Conservation (phyloP, 2,329 filamentous ascomycete genomes). For the Monilinia fructigena region DNA sequence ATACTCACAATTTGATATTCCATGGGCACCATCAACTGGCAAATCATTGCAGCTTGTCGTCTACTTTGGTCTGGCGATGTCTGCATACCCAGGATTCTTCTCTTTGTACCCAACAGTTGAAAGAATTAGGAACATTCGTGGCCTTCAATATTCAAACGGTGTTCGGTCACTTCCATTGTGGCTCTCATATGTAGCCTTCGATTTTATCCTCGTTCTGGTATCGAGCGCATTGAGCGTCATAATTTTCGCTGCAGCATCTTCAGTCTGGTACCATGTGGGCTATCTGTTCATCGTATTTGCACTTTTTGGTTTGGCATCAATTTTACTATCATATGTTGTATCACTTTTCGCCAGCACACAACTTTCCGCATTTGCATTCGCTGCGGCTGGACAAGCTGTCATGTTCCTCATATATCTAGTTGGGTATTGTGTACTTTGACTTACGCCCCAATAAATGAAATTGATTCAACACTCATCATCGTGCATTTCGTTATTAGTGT, state of each 20-base stretch:
- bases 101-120: conserved; percentile 86
- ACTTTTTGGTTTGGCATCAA: conserved; percentile 77
- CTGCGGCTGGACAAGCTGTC: conserved; percentile 72
- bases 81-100: conserved; percentile 81
- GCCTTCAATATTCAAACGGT: conserved; percentile 88
- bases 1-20: conserved; percentile 73
- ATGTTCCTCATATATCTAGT: conserved; percentile 71
- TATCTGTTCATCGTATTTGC: conserved; percentile 81
- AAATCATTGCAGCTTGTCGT: conserved; percentile 75
- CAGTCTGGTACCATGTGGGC: conserved; percentile 73
- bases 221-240: conserved; percentile 65
- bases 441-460: conserved; percentile 66
- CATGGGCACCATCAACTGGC: conserved; percentile 66
- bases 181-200: conserved; percentile 78
- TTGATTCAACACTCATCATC: conserved; percentile 65
- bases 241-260: conserved; percentile 64
- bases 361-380: conserved; percentile 79
- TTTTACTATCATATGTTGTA: conserved; percentile 73
- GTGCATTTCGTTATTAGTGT: conserved; percentile 74
- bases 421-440: conserved; percentile 70
- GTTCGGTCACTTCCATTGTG: conserved; percentile 80
- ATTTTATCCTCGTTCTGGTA: conserved; percentile 70
- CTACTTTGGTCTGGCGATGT: conserved; percentile 78
- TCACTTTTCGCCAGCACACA: conserved; percentile 79
- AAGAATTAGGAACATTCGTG: conserved; percentile 73